Base-by-base conservation (phyloP, 208 protist genomes). In the Leishmania major region DNA sequence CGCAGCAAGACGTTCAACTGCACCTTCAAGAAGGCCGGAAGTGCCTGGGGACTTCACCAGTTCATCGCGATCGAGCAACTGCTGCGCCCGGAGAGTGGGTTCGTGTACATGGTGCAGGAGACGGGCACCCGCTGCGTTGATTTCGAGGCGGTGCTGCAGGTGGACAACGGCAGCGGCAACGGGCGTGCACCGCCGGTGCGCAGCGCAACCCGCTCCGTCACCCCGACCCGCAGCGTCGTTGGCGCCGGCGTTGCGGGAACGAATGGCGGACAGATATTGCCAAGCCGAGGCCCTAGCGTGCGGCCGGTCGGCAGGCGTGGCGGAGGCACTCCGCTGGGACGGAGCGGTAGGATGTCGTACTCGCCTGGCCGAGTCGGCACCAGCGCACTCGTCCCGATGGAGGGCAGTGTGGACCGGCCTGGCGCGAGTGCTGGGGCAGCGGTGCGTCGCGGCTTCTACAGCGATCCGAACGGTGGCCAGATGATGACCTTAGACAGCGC, bases 1-100 rank as follows among this genome's bases (percentile, higher is more conserved):
- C 92, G 92, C 79, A 91, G 87, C 62, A 94, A 96, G 81, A 90
- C 89, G 1, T 98, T 98, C 85, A 91, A 92, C 84, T 98, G 95
- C 84, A 90, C 90, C 28, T 98, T 97, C 82, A 93, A 92, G 73
- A 94, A 93, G 82, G 87, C 88, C 1, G 91, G 92, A 53, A 95
- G 88, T 75, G 95, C 95, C 22, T 98, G 93, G 93, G 95, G 95
- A 8, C 87, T 98, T 76, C 94, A 98, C 80, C 91, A 96, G 84
- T 98, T 98, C 71, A 91, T 97, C 60, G 72, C 87, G 17, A 85
- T 96, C 43, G 71, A 84, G 17, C 78, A 85, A 70, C 84, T 98
- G 51, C 81, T 95, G 49, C 77, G 90, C 59, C 82, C 90, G 13
- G 89, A 94, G 47, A 83, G 78, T 75, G 91, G 88, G 7, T 96